A percentile compares a stretch with the other conserved stretches of the same genome.
These are phyloP conservation scores for Candida awuae DNA, from an alignment of 805 yeast genomes.

Conservation along the genomic window DNA sequence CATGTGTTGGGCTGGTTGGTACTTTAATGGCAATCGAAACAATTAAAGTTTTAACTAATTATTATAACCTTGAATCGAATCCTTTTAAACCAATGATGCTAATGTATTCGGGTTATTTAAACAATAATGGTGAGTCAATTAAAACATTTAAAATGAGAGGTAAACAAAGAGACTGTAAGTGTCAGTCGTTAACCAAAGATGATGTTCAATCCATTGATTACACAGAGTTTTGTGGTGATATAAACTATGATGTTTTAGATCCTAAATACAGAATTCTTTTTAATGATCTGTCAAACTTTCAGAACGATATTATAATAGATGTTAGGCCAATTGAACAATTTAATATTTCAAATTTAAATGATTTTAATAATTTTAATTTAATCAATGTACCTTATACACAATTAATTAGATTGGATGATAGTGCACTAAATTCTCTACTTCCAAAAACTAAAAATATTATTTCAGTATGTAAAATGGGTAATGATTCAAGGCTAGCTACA, in stretches of 20 bases:
- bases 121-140: conserved; percentile 44
- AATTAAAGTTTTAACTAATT: conserved; percentile 58
- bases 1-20: conserved; percentile 92
- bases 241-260: conserved; percentile 38
- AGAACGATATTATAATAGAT: conserved; percentile 42
- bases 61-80: conserved; percentile 39
- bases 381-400: conserved; percentile 56
- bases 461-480: conserved; percentile 81
- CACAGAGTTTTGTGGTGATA: conserved; percentile 64
- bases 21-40: conserved; percentile 83
- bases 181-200: conserved; percentile 50
- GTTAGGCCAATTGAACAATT: conserved; percentile 79
- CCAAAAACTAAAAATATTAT: conserved; percentile 27
- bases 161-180: conserved; percentile 57
- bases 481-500: conserved; percentile 81
- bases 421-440: conserved; percentile 8
- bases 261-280: conserved; percentile 41
- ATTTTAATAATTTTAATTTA: conserved; percentile 27
- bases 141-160: conserved; percentile 76
- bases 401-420: conserved; percentile 29
- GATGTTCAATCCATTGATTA: conserved; percentile 50
- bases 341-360: conserved; percentile 51
- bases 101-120: conserved; percentile 55
- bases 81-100: conserved; percentile 62
- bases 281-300: conserved; percentile 24